Conservation (phyloP, 2,329 filamentous ascomycete species). For the Trichoderma citrinoviride region DNA sequence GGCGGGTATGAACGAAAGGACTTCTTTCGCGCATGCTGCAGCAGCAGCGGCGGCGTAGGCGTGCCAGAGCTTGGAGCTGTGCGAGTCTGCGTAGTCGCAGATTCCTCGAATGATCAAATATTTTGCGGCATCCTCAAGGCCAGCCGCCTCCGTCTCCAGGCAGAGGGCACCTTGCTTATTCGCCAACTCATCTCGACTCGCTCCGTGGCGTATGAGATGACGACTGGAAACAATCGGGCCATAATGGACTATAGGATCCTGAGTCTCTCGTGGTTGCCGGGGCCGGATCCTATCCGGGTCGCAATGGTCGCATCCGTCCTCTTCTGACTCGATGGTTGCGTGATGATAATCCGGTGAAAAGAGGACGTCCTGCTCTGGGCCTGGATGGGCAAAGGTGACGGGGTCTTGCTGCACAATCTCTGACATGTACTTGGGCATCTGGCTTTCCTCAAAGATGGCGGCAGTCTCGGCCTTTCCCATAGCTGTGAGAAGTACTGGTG, state of each 20-base stretch:
- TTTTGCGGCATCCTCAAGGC: background rate
- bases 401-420: constrained; percentile 5
- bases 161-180: constrained; percentile 5
- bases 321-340: background rate
- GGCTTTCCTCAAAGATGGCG: constrained; percentile 7
- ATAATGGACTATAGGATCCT: background rate
- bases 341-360: background rate
- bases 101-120: constrained; percentile 3
- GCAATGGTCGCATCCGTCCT: background rate
- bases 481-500: constrained; percentile 2
- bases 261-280: background rate
- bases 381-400: background rate
- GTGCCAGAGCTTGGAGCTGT: background rate
- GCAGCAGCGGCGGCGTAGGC: background rate
- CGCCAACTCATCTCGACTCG: background rate
- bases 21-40: constrained; percentile 2
- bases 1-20: constrained; percentile 2
- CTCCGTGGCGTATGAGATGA: background rate
- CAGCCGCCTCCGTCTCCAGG: background rate
- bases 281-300: background rate
- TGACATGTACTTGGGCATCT: background rate
- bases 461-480: constrained; percentile 10
- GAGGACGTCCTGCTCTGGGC: constrained; percentile 3
- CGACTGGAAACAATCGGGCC: background rate
- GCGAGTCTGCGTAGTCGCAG: constrained; percentile 6